Evolutionary conservation across 164 flowering plant genomes (phyloP), one percentile per base, ranked within the genome.

Genomic region (Saururus chinensis): DNA sequence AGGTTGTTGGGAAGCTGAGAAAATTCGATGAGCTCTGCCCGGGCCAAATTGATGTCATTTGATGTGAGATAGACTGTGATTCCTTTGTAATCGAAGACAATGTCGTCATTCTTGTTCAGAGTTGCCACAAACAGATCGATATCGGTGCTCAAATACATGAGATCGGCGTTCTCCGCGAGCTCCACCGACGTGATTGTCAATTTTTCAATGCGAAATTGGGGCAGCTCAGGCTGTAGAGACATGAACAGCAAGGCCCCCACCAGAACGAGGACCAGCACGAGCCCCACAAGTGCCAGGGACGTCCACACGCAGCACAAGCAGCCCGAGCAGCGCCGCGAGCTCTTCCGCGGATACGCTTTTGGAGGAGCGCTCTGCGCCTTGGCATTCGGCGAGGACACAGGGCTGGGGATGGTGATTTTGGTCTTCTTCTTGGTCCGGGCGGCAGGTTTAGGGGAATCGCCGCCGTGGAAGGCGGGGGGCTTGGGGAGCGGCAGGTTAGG

Each of bases 231-330:
- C 37, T 24, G 35, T 16, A 30, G 35, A 16, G 35, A 23, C 35
- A 55, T 12, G 58, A 19, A 55, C 17, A 55, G 16, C 19, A 55
- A 17, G 14, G 58, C 21, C 35, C 58, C 35, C 19, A 35, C 19
- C 7, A 55, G 58, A 23, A 55, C 19, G 19, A 55, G 13, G 16
- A 10, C 19, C 4, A 55, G 58, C 0, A 24, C 35, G 19, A 55
- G 35, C 16, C 25, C 17, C 19, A 55, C 35, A 16, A 55, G 35
- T 17, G 21, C 12, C 24, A 55, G 58, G 35, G 30, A 23, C 19
- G 58, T 24, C 58, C 58, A 55, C 19, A 23, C 35, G 58, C 58
- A 55, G 35, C 58, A 55, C 35, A 23, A 30, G 35, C 58, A 55
- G 58, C 58, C 23, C 14, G 58, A 55, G 35, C 35, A 30, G 6